Evolutionary conservation across 2,329 filamentous ascomycete genomes (phyloP).

Genomic region (Leptographium flavum): DNA sequence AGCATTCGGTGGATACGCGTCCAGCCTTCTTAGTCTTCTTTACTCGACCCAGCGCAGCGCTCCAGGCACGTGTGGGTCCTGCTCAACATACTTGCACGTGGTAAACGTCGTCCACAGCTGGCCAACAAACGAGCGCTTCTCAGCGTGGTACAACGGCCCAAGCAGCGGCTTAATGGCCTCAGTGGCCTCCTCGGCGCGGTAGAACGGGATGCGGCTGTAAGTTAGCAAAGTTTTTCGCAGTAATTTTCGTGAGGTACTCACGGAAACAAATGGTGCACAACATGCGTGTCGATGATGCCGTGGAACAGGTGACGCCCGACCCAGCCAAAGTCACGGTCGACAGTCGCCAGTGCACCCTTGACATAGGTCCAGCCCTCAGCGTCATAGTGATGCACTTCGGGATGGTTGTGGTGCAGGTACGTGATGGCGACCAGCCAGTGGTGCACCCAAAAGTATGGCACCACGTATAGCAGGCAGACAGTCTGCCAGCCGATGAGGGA

Average conservation of each 20-base stretch:
- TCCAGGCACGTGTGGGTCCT: slow-evolving; percentile 21
- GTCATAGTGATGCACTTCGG: slow-evolving; percentile 79
- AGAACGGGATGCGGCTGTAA: slow-evolving; percentile 66
- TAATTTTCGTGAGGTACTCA: slow-evolving; percentile 15
- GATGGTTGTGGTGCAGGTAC: slow-evolving; percentile 92
- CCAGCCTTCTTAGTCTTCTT: no score
- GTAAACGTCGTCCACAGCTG: slow-evolving; percentile 31
- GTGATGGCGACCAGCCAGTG: slow-evolving; percentile 99
- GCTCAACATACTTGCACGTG: slow-evolving; percentile 31
- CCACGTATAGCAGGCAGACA: slow-evolving; percentile 82
- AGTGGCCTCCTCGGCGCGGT: slow-evolving; percentile 13
- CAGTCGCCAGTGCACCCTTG: slow-evolving; percentile 82
- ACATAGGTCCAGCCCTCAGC: slow-evolving; percentile 78
- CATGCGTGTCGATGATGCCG: slow-evolving; percentile 92
- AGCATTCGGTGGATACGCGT: no score
- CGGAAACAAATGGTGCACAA: slow-evolving; percentile 80
- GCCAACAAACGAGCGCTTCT: slow-evolving; percentile 37
- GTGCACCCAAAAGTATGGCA: slow-evolving; percentile 96
- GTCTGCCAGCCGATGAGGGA: slow-evolving; percentile 73
- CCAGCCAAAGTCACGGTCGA: slow-evolving; percentile 93
- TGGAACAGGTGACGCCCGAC: slow-evolving; percentile 79
- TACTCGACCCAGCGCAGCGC: slow-evolving; percentile 22
- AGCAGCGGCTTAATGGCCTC: slow-evolving; percentile 57
- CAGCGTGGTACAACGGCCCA: slow-evolving; percentile 83
- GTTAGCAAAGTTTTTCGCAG: background rate